phyloP scores from a whole-genome alignment of 202 grass and related monocot genomes.

The Brachypodium distachyon region DNA sequence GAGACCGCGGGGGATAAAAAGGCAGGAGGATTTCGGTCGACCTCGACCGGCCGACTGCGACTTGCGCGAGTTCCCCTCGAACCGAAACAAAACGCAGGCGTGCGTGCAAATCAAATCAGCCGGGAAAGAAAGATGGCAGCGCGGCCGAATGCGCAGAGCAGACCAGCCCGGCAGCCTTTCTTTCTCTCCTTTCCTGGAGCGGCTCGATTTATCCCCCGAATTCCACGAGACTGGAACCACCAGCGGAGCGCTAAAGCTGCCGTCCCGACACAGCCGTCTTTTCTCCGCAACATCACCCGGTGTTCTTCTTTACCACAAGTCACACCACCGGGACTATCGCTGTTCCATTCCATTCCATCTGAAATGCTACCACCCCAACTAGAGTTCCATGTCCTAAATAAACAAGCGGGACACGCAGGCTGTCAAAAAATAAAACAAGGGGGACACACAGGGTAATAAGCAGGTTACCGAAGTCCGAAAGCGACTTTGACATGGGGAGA shows the following conservation, averaged over 20 bases:
- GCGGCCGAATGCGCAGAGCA: not conserved
- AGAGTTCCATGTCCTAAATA: too few species aligned
- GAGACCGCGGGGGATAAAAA: not conserved
- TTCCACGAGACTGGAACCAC: not conserved
- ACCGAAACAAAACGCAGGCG: not conserved
- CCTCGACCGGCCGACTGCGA: constrained; percentile 2
- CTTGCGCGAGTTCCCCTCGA: not conserved
- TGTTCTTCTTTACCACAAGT: not conserved
- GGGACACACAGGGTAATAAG: not conserved
- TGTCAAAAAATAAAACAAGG: too few species aligned
- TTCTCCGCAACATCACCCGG: not conserved
- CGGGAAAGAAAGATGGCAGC: too few species aligned
- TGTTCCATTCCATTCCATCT: not conserved
- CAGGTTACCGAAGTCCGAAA: not conserved
- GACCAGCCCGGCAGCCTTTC: not conserved
- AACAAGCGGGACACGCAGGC: too few species aligned
- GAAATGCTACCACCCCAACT: not conserved
- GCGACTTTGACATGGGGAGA: not conserved
- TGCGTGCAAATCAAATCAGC: not conserved
- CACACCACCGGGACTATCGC: not conserved
- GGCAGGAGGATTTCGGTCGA: not conserved
- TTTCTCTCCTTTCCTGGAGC: not conserved
- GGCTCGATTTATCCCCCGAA: not conserved
- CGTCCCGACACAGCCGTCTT: constrained; percentile 12
- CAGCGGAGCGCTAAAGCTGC: not conserved